A percentile compares a stretch with the other conserved stretches of the same genome.
These are phyloP conservation scores for Meyerozyma elateridarum DNA, from an alignment of 1,139 yeast genomes.

Conservation along the genomic window DNA sequence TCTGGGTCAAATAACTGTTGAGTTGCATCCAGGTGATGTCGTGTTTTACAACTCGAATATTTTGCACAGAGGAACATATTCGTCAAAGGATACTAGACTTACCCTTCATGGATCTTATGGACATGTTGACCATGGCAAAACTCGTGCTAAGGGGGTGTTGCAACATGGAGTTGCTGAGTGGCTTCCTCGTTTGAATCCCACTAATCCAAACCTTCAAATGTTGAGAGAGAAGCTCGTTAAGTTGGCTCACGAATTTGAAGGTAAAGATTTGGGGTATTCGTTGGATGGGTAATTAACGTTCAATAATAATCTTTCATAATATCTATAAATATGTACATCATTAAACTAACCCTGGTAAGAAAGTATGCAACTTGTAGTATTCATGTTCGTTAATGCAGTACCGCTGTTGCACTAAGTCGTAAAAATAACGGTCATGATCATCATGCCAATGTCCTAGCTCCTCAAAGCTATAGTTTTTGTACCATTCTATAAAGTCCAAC, in stretches of 20 bases:
- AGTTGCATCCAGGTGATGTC: conserved; percentile 49
- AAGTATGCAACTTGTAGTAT: neutral
- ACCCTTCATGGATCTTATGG: conserved; percentile 56
- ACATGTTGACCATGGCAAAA: conserved; percentile 37
- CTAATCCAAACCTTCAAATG: conserved; percentile 28
- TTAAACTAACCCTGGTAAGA: too few species aligned
- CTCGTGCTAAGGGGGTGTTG: conserved; percentile 47
- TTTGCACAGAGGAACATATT: conserved; percentile 48
- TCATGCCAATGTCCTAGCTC: conserved; percentile 10
- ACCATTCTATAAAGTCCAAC: conserved; percentile 10
- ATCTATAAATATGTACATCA: too few species aligned
- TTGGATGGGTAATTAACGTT: conserved; percentile 32
- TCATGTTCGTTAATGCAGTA: neutral
- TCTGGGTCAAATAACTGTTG: conserved; percentile 38
- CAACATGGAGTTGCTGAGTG: conserved; percentile 54
- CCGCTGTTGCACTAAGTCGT: neutral
- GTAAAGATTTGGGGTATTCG: conserved; percentile 39
- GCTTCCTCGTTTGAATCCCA: conserved; percentile 40
- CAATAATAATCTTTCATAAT: neutral
- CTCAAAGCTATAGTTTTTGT: conserved; percentile 7
- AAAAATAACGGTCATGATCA: neutral
- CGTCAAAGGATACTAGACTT: conserved; percentile 35
- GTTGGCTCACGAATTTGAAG: conserved; percentile 37
- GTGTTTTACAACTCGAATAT: conserved; percentile 53
- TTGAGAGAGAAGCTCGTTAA: conserved; percentile 32